Evolutionary conservation across 208 protist genomes (phyloP).

Genomic region (Leishmania tropica): DNA sequence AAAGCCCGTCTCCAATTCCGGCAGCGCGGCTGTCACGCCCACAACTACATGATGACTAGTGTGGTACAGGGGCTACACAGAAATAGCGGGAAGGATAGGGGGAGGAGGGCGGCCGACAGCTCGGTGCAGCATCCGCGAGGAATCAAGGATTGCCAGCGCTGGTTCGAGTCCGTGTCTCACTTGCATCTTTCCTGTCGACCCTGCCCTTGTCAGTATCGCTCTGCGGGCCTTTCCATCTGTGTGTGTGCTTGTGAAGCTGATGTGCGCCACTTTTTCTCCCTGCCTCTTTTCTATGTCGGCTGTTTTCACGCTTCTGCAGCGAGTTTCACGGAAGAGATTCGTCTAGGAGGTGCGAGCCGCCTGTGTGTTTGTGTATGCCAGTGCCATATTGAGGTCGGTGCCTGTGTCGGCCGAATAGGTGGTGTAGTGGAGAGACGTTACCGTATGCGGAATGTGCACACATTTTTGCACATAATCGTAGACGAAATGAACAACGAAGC

Average conservation of each 20-base stretch:
- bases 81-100: neutral
- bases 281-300: neutral
- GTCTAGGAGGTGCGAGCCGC: neutral
- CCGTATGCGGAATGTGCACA: neutral
- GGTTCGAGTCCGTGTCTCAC: neutral
- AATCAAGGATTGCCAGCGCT: neutral
- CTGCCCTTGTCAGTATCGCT: neutral
- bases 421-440: neutral
- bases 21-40: slow-evolving; percentile 2
- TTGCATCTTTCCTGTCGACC: neutral
- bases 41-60: neutral
- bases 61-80: neutral
- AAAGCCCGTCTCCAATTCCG: neutral
- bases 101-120: neutral
- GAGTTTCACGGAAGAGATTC: neutral
- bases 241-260: neutral
- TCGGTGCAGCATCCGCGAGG: neutral
- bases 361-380: neutral
- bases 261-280: neutral
- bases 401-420: neutral
- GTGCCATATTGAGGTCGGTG: neutral
- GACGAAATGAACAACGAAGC: neutral
- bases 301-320: neutral
- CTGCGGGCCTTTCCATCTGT: too few relatives aligned
- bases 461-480: neutral